These are phyloP conservation scores for Cyanodermella asteris DNA, from an alignment of 2,329 filamentous ascomycete genomes.

Conservation along the genomic window DNA sequence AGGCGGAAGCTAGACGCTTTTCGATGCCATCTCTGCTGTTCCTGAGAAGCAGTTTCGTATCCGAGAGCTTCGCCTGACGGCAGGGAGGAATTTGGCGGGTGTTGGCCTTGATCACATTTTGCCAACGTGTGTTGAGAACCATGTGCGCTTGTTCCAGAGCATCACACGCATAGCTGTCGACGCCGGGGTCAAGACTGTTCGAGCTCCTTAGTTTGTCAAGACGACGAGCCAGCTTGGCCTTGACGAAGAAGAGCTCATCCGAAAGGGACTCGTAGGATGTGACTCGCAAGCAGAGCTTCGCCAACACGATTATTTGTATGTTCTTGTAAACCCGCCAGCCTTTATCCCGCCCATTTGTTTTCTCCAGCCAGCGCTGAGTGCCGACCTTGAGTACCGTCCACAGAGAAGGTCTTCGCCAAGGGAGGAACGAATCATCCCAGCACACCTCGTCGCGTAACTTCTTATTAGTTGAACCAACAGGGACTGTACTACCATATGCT, in stretches of 20 bases:
- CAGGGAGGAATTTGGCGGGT: not conserved
- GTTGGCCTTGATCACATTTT: not conserved
- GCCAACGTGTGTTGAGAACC: not conserved
- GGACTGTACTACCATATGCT: too few species aligned
- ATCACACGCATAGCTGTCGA: too few species aligned
- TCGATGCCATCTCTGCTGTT: too few species aligned
- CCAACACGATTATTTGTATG: constrained; percentile 1
- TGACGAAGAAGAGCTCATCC: not conserved
- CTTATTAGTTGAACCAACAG: too few species aligned
- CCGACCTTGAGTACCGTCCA: constrained; percentile 28
- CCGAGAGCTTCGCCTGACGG: too few species aligned
- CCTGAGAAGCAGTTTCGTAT: too few species aligned
- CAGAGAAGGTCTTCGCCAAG: constrained; percentile 30
- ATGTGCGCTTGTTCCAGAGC: too few species aligned
- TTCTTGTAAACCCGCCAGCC: constrained; percentile 1
- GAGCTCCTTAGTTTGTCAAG: constrained; percentile 1
- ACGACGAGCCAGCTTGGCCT: constrained; percentile 1
- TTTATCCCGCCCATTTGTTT: not conserved
- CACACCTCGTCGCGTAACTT: constrained; percentile 36
- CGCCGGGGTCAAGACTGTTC: too few species aligned
- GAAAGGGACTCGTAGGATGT: too few species aligned
- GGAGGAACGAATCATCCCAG: constrained; percentile 15
- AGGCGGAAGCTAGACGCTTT: too few species aligned
- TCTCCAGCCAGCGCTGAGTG: constrained; percentile 1
- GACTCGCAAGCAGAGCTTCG: not conserved